Base-by-base conservation (phyloP, 495 filamentous ascomycete species). In the Tirmania nivea region DNA sequence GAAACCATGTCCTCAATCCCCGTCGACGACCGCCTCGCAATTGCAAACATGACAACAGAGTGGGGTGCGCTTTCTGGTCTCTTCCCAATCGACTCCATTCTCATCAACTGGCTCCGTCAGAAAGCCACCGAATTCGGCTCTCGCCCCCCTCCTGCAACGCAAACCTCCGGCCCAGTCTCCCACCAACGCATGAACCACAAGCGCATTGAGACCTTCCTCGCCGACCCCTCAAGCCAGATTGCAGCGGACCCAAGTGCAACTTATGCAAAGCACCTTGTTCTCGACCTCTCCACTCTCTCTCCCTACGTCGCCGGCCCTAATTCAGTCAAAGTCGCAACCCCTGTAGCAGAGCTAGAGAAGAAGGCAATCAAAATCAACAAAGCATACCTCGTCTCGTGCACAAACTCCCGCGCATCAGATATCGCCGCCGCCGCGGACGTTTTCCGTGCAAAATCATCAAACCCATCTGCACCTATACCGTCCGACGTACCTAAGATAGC, bases 31-130 rank as follows among this genome's bases (percentile, higher is more conserved):
- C 73, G 88, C 11, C 65, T 95, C 21, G 78, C 86, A 0, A 93
- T 96, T 62, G 77, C 81, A 47, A 96, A 95, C 68, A 95, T 96
- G 90, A 84, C 87, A 0, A 92, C 83, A 0, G 90, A 97, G 65
- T 96, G 88, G 89, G 86, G 85, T 42, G 89, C 86, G 0, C 69
- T 93, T 10, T 75, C 74, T 31, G 83, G 81, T 16, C 67, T 88
- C 14, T 96, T 94, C 69, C 89, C 88, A 4, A 83, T 93, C 54
- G 88, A 97, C 61, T 55, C 59, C 0, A 71, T 78, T 0, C 71
- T 96, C 21, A 69, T 79, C 58, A 66, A 67, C n/a, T 96, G 90
- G 89, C 65, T 89, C 8, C 72, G 78, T 20, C 71, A 69, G 59
- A 92, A 86, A 69, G 86, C 87, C 16, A 83, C 83, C 0, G 72